Conservation (phyloP, 768 basidiomycete species). For the Trametes sanguinea region DNA sequence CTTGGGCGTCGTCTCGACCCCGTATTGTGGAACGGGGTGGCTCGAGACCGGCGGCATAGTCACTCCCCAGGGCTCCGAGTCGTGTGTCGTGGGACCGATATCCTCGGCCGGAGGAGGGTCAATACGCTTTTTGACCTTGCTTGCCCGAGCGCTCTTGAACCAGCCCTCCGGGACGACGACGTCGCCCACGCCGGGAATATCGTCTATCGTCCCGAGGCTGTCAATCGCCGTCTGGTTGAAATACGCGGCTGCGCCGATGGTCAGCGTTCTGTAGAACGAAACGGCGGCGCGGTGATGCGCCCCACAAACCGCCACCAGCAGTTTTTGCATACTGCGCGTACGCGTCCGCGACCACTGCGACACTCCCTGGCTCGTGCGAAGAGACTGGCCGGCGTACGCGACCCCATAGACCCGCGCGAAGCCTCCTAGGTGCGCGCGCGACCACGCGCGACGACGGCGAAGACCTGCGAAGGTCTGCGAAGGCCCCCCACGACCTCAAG, state of each 20-base stretch:
- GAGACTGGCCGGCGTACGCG: too few species aligned
- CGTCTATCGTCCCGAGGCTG: slow-evolving; percentile 70
- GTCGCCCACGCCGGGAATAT: slow-evolving; percentile 65
- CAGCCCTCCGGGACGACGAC: slow-evolving; percentile 71
- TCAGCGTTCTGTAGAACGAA: background rate
- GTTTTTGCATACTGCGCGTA: too few species aligned
- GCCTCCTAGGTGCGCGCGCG: too few species aligned
- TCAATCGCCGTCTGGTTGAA: slow-evolving; percentile 79
- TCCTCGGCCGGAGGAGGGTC: slow-evolving; percentile 29
- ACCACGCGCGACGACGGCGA: too few species aligned
- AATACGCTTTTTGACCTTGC: slow-evolving; percentile 44
- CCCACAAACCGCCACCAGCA: too few species aligned
- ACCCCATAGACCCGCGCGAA: too few species aligned
- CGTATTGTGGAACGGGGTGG: slow-evolving; percentile 12
- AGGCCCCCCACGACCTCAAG: too few species aligned
- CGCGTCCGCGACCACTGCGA: too few species aligned
- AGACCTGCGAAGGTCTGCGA: too few species aligned
- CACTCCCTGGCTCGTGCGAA: too few species aligned
- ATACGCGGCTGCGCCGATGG: slow-evolving; percentile 63
- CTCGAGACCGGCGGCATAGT: slow-evolving; percentile 13
- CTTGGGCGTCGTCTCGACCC: slow-evolving; percentile 8
- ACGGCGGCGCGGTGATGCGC: background rate
- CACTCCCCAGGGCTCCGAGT: slow-evolving; percentile 24
- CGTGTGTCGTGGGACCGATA: slow-evolving; percentile 23
- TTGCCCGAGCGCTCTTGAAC: slow-evolving; percentile 77